These are phyloP conservation scores for Scleroderma citrinum DNA, from an alignment of 768 basidiomycete species.

Conservation along the genomic window DNA sequence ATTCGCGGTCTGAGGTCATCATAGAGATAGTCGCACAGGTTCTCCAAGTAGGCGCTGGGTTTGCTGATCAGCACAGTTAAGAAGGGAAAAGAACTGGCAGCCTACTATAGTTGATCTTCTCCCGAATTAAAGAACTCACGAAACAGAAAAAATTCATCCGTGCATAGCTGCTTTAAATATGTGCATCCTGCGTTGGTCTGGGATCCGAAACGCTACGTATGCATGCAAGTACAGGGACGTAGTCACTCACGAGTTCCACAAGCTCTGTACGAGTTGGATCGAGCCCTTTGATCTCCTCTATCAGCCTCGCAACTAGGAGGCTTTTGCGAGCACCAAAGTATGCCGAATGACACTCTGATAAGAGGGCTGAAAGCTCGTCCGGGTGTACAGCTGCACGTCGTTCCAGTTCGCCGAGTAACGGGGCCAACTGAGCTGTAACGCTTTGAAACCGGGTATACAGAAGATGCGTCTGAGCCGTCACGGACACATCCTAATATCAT, in stretches of 20 bases:
- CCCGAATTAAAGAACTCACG: conserved; percentile 84
- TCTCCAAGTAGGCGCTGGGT: conserved; percentile 82
- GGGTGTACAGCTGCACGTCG: conserved; percentile 69
- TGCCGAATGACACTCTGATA: conserved; percentile 82
- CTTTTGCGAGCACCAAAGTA: conserved; percentile 73
- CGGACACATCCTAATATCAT: conserved; percentile 58
- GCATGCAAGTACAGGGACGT: background rate
- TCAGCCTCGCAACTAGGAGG: conserved; percentile 66
- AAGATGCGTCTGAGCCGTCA: conserved; percentile 76
- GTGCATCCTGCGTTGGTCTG: conserved; percentile 90
- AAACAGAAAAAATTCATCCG: conserved; percentile 84
- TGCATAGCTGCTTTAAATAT: conserved; percentile 87
- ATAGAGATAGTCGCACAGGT: conserved; percentile 88
- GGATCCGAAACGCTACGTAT: conserved; percentile 1
- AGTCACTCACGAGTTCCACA: conserved; percentile 67
- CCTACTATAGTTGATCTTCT: conserved; percentile 67
- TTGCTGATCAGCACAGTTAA: conserved; percentile 7
- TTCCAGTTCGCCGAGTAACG: conserved; percentile 83
- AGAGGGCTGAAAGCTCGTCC: conserved; percentile 74
- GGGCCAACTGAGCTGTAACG: conserved; percentile 64
- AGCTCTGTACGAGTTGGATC: conserved; percentile 77
- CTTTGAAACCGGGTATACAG: conserved; percentile 85
- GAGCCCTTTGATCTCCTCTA: conserved; percentile 76
- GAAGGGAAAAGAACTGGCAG: conserved; percentile 6
- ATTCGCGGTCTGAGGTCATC: conserved; percentile 95